Conservation (phyloP, 495 filamentous ascomycete species). For the Xylaria intraflava region DNA sequence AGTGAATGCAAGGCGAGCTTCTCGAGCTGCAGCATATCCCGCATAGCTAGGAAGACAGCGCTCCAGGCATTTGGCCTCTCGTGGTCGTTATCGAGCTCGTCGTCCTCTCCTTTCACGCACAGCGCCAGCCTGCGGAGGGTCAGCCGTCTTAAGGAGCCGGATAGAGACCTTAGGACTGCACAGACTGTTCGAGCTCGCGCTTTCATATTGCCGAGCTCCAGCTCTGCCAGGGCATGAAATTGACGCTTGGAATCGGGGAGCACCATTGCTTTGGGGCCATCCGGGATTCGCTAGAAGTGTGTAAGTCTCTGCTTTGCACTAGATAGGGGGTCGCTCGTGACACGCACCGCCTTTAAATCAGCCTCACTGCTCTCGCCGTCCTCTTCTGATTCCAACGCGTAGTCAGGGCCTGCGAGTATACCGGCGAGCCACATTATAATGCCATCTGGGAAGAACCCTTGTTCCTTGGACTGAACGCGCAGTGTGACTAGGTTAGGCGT, state of each 20-base stretch:
- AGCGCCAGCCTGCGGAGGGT: slow-evolving; percentile 12
- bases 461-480: slow-evolving; percentile 11
- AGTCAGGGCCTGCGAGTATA: background rate
- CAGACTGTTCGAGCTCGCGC: slow-evolving; percentile 9
- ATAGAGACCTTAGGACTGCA: slow-evolving; percentile 10
- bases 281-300: background rate
- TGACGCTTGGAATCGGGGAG: background rate
- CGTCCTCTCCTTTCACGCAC: slow-evolving; percentile 5
- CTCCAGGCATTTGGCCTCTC: slow-evolving; percentile 19
- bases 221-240: slow-evolving; percentile 6
- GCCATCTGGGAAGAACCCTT: slow-evolving; percentile 13
- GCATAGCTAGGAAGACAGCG: slow-evolving; percentile 14
- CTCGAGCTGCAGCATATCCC: slow-evolving; percentile 8
- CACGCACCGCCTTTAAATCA: background rate
- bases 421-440: slow-evolving; percentile 18
- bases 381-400: background rate
- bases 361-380: background rate
- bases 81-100: slow-evolving; percentile 19
- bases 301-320: background rate
- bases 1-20: slow-evolving; percentile 6
- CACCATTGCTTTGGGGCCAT: background rate
- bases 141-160: slow-evolving; percentile 13
- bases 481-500: slow-evolving; percentile 19
- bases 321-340: background rate
- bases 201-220: slow-evolving; percentile 17